Percentiles rank a stretch among this genome's conserved stretches.
These are phyloP conservation scores for Geotrichum citri-aurantii DNA, from an alignment of 1,139 yeast genomes.

Conservation along the genomic window DNA sequence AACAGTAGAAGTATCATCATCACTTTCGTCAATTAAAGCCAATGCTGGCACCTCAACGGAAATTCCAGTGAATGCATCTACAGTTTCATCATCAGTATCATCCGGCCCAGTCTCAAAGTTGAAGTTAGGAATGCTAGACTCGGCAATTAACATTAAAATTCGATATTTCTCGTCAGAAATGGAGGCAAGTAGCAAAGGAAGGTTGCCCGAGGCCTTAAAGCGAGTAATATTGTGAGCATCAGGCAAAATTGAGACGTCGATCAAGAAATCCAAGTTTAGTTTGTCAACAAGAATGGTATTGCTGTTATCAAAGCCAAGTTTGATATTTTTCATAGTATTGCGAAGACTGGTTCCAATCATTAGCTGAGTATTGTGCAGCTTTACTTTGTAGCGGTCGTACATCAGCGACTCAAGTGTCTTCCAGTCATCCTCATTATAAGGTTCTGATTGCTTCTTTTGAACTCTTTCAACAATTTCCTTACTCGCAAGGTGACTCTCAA, in stretches of 20 bases:
- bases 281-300: slow-evolving; percentile 65
- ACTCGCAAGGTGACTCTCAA: slow-evolving; percentile 74
- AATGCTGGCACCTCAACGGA: slow-evolving; percentile 11
- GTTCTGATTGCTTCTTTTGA: slow-evolving; percentile 55
- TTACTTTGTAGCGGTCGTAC: slow-evolving; percentile 81
- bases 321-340: slow-evolving; percentile 52
- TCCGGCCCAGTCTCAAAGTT: slow-evolving; percentile 31
- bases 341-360: slow-evolving; percentile 77
- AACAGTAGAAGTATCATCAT: background rate
- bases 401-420: slow-evolving; percentile 64
- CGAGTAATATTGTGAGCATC: slow-evolving; percentile 68
- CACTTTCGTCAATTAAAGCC: background rate
- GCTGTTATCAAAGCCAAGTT: slow-evolving; percentile 26
- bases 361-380: slow-evolving; percentile 79
- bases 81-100: slow-evolving; percentile 1
- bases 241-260: slow-evolving; percentile 82
- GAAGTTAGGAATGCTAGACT: slow-evolving; percentile 61
- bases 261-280: slow-evolving; percentile 60
- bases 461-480: slow-evolving; percentile 62
- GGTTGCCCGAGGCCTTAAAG: slow-evolving; percentile 67
- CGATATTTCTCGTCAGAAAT: slow-evolving; percentile 88
- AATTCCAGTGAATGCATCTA: background rate
- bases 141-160: slow-evolving; percentile 70
- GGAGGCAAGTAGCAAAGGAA: slow-evolving; percentile 67
- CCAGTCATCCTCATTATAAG: slow-evolving; percentile 68